A percentile compares a stretch with the other conserved stretches of the same genome.
These are phyloP conservation scores for Dipteronia dyeriana DNA, from an alignment of 345 rosid genomes.

Conservation along the genomic window DNA sequence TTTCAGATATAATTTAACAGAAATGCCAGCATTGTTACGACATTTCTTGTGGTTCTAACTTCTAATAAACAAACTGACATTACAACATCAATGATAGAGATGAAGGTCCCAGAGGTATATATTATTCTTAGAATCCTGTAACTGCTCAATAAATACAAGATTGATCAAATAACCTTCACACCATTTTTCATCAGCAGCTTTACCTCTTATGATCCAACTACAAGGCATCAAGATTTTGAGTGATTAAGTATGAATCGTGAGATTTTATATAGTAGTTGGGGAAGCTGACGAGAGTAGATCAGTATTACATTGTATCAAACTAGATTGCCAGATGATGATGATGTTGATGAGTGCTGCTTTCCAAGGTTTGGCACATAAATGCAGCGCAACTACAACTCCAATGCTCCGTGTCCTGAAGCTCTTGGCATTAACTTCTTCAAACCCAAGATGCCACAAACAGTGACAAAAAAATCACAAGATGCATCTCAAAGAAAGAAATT, in stretches of 20 bases:
- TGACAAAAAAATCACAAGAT: neutral
- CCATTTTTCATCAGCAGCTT: neutral
- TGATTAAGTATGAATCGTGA: no score
- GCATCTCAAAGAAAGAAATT: neutral
- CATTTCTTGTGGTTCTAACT: no score
- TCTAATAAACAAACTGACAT: no score
- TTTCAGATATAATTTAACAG: no score
- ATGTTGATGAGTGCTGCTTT: neutral
- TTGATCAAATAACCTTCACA: no score
- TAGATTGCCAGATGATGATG: neutral
- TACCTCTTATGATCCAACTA: neutral
- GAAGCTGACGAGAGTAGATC: no score
- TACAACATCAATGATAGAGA: no score
- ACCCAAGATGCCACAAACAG: neutral
- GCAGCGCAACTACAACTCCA: neutral
- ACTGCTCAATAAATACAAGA: neutral
- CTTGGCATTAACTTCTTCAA: neutral
- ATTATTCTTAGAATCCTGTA: neutral
- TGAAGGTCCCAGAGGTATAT: neutral
- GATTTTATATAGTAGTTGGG: no score
- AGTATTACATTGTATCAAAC: no score
- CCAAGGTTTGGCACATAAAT: neutral
- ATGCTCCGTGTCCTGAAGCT: no score
- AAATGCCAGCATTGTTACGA: no score
- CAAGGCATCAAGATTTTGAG: no score